Evolutionary conservation across 164 flowering plant species (phyloP), one percentile per base, ranked within the genome.

Genomic region (Chimonanthus praecox): DNA sequence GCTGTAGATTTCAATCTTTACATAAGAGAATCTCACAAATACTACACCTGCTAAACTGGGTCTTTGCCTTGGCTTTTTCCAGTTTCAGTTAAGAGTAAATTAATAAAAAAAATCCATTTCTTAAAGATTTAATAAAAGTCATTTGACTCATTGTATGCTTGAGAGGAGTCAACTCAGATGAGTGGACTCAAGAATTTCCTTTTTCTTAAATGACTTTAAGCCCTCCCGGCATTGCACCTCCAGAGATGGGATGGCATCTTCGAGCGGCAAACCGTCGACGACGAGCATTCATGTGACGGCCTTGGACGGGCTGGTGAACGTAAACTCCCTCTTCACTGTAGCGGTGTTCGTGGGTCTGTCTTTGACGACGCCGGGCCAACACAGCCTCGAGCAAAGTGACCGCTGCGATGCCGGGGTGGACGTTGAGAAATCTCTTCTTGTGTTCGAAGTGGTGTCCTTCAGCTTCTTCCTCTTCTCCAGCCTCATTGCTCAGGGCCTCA

Each of bases 301-400:
- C 51, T 80, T 87, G 47, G 87, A 88, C 70, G 90, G 92, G n/a
- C 82, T 87, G 2, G 90, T 87, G 18, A 88, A 85, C 58, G 92
- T 88, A 21, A 88, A 88, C 82, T 88, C 92, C 21, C 89, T 88
- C 67, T 88, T 88, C 84, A 87, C 90, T 7, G 76, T 87, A 48
- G 92, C 90, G n/a, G 87, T 87, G 50, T 88, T 88, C 76, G 87
- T 88, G 45, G 90, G 89, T 0, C 81, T 88, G 6, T 86, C 92
- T 6, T 73, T 87, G 6, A 76, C 87, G 3, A 65, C 68, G 3
- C 68, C 47, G 3, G 68, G 68, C 68, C 47, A 65, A 21, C 8
- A 15, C 3, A 82, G 85, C 78, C 83, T 83, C 64, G 80, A 80
- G 67, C 65, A 71, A 49, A 73, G 65, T 1, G 2, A 50, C 49